A percentile compares a stretch with the other conserved stretches of the same genome.
Conservation (phyloP, 352 stramenopile species). For the Phytophthora crassamura region DNA sequence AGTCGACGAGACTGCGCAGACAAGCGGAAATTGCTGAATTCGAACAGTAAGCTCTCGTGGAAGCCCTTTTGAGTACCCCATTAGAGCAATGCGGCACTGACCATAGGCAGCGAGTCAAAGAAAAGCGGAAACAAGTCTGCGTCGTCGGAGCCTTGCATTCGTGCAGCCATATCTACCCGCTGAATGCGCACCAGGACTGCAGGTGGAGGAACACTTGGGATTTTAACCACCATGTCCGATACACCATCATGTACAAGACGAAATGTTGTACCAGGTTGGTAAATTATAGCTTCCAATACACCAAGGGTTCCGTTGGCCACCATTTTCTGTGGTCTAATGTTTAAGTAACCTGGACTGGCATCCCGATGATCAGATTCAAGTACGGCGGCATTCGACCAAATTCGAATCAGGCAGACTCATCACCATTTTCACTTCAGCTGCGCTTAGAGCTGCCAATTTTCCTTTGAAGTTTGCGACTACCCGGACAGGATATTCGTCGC, state of each 20-base stretch:
- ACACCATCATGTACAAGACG: conserved; percentile 3
- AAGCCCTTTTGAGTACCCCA: not conserved
- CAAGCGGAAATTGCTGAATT: conserved; percentile 19
- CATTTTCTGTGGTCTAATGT: conserved; percentile 8
- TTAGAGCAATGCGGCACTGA: not conserved
- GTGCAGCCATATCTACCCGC: not conserved
- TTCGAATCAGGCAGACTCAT: not conserved
- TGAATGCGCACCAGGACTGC: conserved; percentile 3
- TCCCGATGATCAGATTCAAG: conserved; percentile 13
- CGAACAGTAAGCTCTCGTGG: not conserved
- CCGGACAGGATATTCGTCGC: too few species aligned
- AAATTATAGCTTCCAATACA: conserved; percentile 7
- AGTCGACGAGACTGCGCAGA: conserved; percentile 15
- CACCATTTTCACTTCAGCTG: not conserved
- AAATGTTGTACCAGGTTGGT: conserved; percentile 2
- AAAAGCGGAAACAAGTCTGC: conserved; percentile 15
- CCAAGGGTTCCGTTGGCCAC: conserved; percentile 17
- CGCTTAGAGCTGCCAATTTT: not conserved
- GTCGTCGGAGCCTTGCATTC: not conserved
- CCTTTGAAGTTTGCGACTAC: too few species aligned
- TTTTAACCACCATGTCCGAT: not conserved
- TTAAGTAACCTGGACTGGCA: conserved; percentile 16
- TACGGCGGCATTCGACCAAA: conserved; percentile 14
- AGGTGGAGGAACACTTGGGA: not conserved
- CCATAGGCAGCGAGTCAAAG: conserved; percentile 3